phyloP scores from a whole-genome alignment of 345 rosid species.

The Pugionium cornutum region DNA sequence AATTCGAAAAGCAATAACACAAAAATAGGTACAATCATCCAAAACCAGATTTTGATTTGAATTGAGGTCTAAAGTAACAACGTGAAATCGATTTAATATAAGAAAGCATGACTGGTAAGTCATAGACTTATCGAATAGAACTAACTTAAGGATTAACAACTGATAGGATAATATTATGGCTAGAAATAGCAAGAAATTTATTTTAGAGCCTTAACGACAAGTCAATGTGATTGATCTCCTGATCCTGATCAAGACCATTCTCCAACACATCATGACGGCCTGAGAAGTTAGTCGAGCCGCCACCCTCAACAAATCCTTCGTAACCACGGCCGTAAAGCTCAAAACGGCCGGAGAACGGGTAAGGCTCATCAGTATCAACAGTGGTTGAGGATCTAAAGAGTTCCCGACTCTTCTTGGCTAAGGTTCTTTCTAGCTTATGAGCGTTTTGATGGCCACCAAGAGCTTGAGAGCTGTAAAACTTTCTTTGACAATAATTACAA shows the following conservation, averaged over 20 bases:
- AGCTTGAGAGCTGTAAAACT: slow-evolving; percentile 97
- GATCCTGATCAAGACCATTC: slow-evolving; percentile 57
- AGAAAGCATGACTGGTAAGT: slow-evolving; percentile 2
- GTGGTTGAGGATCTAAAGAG: slow-evolving; percentile 33
- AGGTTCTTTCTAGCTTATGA: slow-evolving; percentile 86
- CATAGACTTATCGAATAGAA: slow-evolving; percentile 18
- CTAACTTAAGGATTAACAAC: slow-evolving; percentile 16
- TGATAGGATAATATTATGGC: slow-evolving; percentile 31
- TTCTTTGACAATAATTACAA: slow-evolving; percentile 92
- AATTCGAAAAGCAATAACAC: not conserved
- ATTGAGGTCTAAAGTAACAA: slow-evolving; percentile 32
- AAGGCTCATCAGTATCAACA: slow-evolving; percentile 32
- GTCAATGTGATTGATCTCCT: slow-evolving; percentile 70
- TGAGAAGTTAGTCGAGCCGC: slow-evolving; percentile 45
- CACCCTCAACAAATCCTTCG: slow-evolving; percentile 43
- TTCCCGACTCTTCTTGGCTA: slow-evolving; percentile 85
- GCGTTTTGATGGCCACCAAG: slow-evolving; percentile 99
- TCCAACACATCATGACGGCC: slow-evolving; percentile 43
- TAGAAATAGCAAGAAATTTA: slow-evolving; percentile 17
- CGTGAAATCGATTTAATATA: slow-evolving; percentile 19
- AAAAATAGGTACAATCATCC: slow-evolving; percentile 1
- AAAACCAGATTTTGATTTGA: slow-evolving; percentile 23
- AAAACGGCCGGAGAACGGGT: slow-evolving; percentile 37
- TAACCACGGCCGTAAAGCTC: slow-evolving; percentile 49
- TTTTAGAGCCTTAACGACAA: slow-evolving; percentile 75